Conservation (phyloP, 2,329 filamentous ascomycete species). For the Neofusicoccum cordaticola region DNA sequence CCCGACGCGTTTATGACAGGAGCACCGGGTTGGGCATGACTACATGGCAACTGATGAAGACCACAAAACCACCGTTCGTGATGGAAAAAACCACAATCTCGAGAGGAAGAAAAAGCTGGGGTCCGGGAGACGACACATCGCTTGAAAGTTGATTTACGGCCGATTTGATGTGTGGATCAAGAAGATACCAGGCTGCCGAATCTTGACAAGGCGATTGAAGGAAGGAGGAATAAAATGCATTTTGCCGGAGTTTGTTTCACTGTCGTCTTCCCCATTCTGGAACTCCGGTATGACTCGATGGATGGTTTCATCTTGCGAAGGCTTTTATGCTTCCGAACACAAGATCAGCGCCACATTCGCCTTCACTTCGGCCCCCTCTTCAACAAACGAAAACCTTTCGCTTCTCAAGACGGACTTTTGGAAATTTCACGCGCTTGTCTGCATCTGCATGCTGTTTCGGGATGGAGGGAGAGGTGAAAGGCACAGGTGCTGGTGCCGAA, state of each 20-base stretch:
- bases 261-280: neutral
- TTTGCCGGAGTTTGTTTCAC: neutral
- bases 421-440: neutral
- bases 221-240: neutral
- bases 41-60: neutral
- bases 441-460: neutral
- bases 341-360: neutral
- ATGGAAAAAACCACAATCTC: neutral
- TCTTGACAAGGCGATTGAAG: neutral
- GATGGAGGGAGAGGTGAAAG: neutral
- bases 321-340: neutral
- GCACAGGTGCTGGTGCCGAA: neutral
- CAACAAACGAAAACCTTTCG: neutral
- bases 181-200: neutral
- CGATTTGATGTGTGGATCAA: neutral
- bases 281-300: neutral
- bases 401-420: neutral
- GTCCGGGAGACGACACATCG: neutral
- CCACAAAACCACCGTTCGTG: neutral
- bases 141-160: neutral
- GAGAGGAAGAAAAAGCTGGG: neutral
- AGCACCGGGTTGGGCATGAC: conserved; percentile 7
- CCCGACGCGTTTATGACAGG: conserved; percentile 12
- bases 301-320: neutral
- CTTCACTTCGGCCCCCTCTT: neutral